Conservation (phyloP, 176 grass and related monocot species). For the Cenchrus americanus region DNA sequence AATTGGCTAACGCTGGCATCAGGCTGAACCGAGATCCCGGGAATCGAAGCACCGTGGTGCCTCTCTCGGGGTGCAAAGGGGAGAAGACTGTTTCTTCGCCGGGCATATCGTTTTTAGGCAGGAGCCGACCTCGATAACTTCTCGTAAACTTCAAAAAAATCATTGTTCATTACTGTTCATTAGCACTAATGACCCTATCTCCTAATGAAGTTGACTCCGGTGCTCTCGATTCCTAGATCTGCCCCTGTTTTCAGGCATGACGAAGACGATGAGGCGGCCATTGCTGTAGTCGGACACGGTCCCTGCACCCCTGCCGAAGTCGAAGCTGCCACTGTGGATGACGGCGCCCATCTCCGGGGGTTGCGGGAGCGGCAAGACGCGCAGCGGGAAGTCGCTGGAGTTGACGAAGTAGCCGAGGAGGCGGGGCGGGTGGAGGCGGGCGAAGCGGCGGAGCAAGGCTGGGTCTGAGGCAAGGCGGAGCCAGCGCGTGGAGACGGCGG, state of each 20-base stretch:
- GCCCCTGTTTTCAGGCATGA: background rate
- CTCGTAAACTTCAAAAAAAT: too few relatives aligned
- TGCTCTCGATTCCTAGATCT: too few relatives aligned
- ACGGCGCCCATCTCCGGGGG: constrained; percentile 4
- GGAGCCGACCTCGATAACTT: too few relatives aligned
- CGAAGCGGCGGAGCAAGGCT: constrained; percentile 7
- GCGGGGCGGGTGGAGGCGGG: constrained; percentile 1
- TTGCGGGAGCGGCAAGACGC: constrained; percentile 5
- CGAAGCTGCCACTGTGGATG: constrained; percentile 1
- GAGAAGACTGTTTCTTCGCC: too few relatives aligned
- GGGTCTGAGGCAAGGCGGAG: background rate
- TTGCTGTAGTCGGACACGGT: background rate
- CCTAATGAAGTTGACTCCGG: too few relatives aligned
- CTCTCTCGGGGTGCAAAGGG: constrained; percentile 13
- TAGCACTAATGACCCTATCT: too few relatives aligned
- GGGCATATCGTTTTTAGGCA: background rate
- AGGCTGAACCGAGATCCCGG: background rate
- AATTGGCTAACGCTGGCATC: too few relatives aligned
- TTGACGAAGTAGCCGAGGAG: constrained; percentile 18
- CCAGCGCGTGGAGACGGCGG: background rate
- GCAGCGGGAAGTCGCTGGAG: background rate
- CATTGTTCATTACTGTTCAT: too few relatives aligned
- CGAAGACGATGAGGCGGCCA: background rate
- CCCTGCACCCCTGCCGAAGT: background rate
- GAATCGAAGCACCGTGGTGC: background rate